These are phyloP conservation scores for Verticillium alfalfae DNA, from an alignment of 2,329 filamentous ascomycete species.

Conservation along the genomic window DNA sequence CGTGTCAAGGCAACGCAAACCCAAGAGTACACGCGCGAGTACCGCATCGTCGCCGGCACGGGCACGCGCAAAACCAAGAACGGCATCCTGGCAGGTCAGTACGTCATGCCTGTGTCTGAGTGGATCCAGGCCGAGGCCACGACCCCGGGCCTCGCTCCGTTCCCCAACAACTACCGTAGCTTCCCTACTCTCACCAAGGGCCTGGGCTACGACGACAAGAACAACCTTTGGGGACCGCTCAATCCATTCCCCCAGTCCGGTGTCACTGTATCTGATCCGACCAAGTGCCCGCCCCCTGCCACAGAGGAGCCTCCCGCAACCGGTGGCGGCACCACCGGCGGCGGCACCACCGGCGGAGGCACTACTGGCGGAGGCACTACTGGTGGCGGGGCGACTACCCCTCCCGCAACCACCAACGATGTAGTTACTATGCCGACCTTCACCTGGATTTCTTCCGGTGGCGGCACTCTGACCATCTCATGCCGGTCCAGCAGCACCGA, in stretches of 20 bases:
- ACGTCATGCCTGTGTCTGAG: slow-evolving; percentile 31
- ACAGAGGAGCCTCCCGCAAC: background rate
- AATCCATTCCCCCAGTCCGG: slow-evolving; percentile 21
- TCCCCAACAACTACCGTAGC: slow-evolving; percentile 25
- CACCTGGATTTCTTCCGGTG: slow-evolving; percentile 9
- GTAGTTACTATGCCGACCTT: slow-evolving; percentile 6
- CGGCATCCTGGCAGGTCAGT: slow-evolving; percentile 32
- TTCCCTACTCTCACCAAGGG: slow-evolving; percentile 23
- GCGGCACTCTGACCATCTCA: slow-evolving; percentile 12
- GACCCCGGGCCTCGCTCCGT: slow-evolving; percentile 24
- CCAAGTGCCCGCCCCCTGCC: slow-evolving; percentile 4
- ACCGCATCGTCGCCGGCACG: slow-evolving; percentile 25
- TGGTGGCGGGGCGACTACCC: background rate
- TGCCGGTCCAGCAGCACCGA: slow-evolving; percentile 10
- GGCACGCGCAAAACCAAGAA: slow-evolving; percentile 27
- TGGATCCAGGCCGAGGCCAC: slow-evolving; percentile 36
- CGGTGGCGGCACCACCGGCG: background rate
- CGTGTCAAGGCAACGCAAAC: slow-evolving; percentile 19
- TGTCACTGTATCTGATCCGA: slow-evolving; percentile 7
- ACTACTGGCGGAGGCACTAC: background rate
- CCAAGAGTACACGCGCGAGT: slow-evolving; percentile 33
- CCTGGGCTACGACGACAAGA: slow-evolving; percentile 18
- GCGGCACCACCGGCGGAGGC: background rate
- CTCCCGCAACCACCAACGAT: slow-evolving; percentile 2
- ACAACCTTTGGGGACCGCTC: slow-evolving; percentile 28